phyloP scores from a whole-genome alignment of 2,329 filamentous ascomycete species.

The Raffaelea ambrosiae region DNA sequence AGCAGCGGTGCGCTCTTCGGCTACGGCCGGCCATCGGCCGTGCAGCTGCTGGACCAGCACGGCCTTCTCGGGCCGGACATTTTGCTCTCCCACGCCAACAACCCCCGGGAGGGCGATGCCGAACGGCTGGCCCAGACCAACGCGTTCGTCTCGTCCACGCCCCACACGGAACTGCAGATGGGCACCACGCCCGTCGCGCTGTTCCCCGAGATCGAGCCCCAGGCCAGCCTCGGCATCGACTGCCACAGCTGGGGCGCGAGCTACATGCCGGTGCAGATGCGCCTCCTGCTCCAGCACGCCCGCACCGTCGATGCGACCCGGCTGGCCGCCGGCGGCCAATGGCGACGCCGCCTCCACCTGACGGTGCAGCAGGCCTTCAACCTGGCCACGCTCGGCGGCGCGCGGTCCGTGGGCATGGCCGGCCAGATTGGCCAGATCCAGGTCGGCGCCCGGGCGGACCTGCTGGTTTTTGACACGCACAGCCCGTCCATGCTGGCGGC shows the following conservation, averaged over 20 bases:
- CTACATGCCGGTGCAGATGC: slow-evolving; percentile 24
- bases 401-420: slow-evolving; percentile 29
- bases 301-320: slow-evolving; percentile 20
- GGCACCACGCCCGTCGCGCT: slow-evolving; percentile 27
- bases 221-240: slow-evolving; percentile 24
- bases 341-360: slow-evolving; percentile 18
- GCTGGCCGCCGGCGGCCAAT: slow-evolving; percentile 16
- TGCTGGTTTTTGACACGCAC: slow-evolving; percentile 35
- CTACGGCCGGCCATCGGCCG: slow-evolving; percentile 9
- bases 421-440: slow-evolving; percentile 32
- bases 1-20: slow-evolving; percentile 11
- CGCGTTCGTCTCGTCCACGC: slow-evolving; percentile 33
- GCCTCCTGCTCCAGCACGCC: slow-evolving; percentile 21
- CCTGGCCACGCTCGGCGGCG: slow-evolving; percentile 37
- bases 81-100: slow-evolving; percentile 31
- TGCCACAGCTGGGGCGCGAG: slow-evolving; percentile 22
- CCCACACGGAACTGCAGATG: slow-evolving; percentile 44
- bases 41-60: slow-evolving; percentile 21
- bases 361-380: slow-evolving; percentile 36
- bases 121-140: slow-evolving; percentile 23
- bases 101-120: slow-evolving; percentile 23
- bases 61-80: slow-evolving; percentile 31
- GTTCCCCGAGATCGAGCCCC: slow-evolving; percentile 18
- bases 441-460: slow-evolving; percentile 37
- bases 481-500: slow-evolving; percentile 26